These are phyloP conservation scores for Phytophthora fragariae DNA, from an alignment of 352 stramenopile genomes.

Conservation along the genomic window DNA sequence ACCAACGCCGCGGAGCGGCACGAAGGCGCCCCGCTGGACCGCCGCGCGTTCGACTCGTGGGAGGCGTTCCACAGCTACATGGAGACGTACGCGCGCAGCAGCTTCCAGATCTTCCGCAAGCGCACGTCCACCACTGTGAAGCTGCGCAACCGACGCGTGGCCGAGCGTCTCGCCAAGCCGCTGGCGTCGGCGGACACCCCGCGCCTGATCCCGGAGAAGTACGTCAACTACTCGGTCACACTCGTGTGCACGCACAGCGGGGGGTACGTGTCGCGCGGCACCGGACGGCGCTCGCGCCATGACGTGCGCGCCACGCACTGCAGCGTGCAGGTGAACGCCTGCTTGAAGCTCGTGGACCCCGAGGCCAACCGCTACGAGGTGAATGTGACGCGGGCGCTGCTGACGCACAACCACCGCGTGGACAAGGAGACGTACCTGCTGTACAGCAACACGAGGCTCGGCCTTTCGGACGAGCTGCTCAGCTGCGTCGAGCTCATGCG, in stretches of 20 bases:
- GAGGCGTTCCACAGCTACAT: conserved; percentile 43
- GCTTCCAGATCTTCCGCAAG: conserved; percentile 50
- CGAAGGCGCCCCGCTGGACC: conserved; percentile 26
- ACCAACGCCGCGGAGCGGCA: conserved; percentile 9
- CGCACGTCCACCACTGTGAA: conserved; percentile 50
- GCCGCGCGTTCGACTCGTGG: conserved; percentile 43
- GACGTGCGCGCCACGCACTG: conserved; percentile 42
- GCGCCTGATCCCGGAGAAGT: conserved; percentile 42
- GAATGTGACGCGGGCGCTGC: conserved; percentile 38
- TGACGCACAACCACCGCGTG: conserved; percentile 46
- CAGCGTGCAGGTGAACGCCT: conserved; percentile 47
- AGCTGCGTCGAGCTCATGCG: conserved; percentile 48
- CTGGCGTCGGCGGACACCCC: conserved; percentile 1
- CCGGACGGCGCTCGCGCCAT: conserved; percentile 37
- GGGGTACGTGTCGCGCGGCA: conserved; percentile 42
- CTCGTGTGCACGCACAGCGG: conserved; percentile 52
- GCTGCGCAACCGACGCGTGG: conserved; percentile 40
- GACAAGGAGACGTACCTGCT: conserved; percentile 43
- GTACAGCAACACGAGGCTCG: conserved; percentile 47
- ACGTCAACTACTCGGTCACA: conserved; percentile 47
- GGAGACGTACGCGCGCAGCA: conserved; percentile 35
- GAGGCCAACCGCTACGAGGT: conserved; percentile 38
- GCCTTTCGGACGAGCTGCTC: conserved; percentile 36
- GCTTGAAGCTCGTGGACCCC: conserved; percentile 43
- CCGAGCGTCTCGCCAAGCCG: conserved; percentile 24